phyloP scores from a whole-genome alignment of 2,329 filamentous ascomycete species.

The Exophiala xenobiotica region DNA sequence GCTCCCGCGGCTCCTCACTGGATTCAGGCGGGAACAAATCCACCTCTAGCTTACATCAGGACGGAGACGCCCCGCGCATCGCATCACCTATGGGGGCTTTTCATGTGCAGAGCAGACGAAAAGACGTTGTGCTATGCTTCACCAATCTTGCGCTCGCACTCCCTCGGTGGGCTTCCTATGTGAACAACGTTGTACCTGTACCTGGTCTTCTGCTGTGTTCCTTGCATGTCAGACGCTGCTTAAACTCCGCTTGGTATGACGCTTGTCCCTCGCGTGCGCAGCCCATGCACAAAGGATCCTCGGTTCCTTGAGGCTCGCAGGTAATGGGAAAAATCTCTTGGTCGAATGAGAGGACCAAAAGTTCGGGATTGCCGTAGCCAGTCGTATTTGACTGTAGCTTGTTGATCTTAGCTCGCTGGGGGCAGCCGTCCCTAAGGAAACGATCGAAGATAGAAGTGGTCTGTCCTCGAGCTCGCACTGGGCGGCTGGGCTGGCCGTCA shows the following conservation, averaged over 20 bases:
- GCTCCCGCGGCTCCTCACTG: too few relatives aligned
- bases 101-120: neutral
- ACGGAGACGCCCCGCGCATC: neutral
- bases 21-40: neutral
- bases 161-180: too few relatives aligned
- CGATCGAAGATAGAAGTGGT: neutral
- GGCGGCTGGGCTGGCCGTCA: constrained; percentile 7
- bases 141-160: neutral
- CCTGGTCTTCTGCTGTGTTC: constrained; percentile 18
- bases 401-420: constrained; percentile 1
- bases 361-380: neutral
- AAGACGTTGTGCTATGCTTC: neutral
- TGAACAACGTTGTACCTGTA: constrained; percentile 7
- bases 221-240: constrained; percentile 24
- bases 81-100: neutral
- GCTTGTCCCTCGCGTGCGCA: constrained; percentile 2
- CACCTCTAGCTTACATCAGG: neutral
- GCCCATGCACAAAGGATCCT: constrained; percentile 8
- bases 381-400: neutral
- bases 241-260: constrained; percentile 7
- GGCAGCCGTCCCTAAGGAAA: neutral
- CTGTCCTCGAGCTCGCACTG: constrained; percentile 11
- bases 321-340: constrained; percentile 1
- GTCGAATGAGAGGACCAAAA: neutral
- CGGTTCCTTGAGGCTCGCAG: neutral